A percentile compares a stretch with the other conserved stretches of the same genome.
Conservation (phyloP, 1,284 basidiomycete genomes). For the Sporisorium exsertum region DNA sequence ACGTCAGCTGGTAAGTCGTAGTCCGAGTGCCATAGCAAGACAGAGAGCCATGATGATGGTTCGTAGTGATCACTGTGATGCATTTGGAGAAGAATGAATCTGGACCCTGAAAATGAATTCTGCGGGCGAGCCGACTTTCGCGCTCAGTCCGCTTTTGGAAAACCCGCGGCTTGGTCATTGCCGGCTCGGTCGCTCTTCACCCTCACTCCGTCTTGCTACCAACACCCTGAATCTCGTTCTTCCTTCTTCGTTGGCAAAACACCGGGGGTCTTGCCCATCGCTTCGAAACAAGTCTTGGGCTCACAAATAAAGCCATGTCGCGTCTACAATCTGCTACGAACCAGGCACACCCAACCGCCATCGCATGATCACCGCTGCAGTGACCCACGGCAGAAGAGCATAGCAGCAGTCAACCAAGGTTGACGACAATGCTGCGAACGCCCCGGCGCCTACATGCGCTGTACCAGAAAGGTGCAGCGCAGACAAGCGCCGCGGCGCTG, state of each 20-base stretch:
- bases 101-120: conserved; percentile 39
- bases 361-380: not conserved
- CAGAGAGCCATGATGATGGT: not conserved
- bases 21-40: not conserved
- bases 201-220: not conserved
- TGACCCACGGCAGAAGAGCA: not conserved
- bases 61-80: not conserved
- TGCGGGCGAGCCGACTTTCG: not conserved
- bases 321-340: not conserved
- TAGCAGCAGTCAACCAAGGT: not conserved
- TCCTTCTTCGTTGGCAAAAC: too few species aligned
- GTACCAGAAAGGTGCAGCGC: not conserved
- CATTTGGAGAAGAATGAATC: not conserved
- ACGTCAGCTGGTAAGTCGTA: not conserved
- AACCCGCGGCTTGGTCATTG: not conserved
- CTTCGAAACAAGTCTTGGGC: too few species aligned
- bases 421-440: not conserved
- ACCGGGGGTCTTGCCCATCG: too few species aligned
- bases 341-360: not conserved
- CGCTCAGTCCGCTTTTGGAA: conserved; percentile 38
- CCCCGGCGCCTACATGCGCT: not conserved
- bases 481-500: not conserved
- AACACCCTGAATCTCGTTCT: not conserved
- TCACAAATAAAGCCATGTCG: not conserved
- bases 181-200: not conserved